Evolutionary conservation across 805 yeast genomes (phyloP), one percentile per base, ranked within the genome.

Genomic region (Ogataea methanolica): DNA sequence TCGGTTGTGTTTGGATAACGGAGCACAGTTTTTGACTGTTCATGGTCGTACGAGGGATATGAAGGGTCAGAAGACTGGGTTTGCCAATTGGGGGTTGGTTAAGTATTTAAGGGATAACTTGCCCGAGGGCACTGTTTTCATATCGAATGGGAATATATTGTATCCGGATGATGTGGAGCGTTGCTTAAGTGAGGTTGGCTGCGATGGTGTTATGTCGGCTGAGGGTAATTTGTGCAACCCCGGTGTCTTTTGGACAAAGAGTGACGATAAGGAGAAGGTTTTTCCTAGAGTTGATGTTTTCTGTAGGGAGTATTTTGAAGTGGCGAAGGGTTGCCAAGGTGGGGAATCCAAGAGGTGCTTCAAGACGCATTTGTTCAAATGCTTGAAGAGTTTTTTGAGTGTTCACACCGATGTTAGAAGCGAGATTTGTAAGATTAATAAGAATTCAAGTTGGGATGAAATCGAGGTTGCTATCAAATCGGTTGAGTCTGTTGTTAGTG

Each of bases 121-220:
- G 41, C 86, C 92, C 0, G 53, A 61, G 39, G 94, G 83, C 42
- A 89, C 92, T 2, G 97, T 94, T 0, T 84, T 94, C 55, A 87
- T 94, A 60, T 88, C 96, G 39, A 94, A 94, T 64, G 99, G 99
- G 6, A 94, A 94, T 66, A 79, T 94, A n/a, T 68, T 94, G 41
- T 94, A 94, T 59, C 88, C 96, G 0, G 86, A 83, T 39, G 98
- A 94, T 63, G 71, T 92, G 22, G 73, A 74, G 1, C 74, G 94
- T 51, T 86, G 97, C 63, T 62, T 80, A 39, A 74, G 73, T 2
- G 75, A 70, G 8, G 80, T 88, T 5, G 70, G 69, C 0, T 86
- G 94, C 53, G 97, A 94, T 67, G 96, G 90, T 0, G 94, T 94
- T 16, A 94, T 94, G 99, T 83, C 95, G 38, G 99, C 99, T 1